phyloP scores from a whole-genome alignment of 805 yeast genomes.

The Ogataea pilisensis region DNA sequence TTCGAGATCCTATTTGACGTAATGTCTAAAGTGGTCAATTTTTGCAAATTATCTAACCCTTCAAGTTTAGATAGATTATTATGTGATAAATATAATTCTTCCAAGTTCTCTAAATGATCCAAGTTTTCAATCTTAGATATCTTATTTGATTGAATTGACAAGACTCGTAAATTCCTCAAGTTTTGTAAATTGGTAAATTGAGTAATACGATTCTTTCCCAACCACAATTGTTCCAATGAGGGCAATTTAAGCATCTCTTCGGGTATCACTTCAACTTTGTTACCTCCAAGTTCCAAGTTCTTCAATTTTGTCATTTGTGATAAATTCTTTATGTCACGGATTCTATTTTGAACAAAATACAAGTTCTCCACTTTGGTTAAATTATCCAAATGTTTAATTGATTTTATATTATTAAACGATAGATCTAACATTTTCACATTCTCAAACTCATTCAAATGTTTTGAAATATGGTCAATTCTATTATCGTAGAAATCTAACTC shows the following conservation, averaged over 20 bases:
- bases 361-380: conserved; percentile 60
- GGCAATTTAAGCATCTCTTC: conserved; percentile 53
- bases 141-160: conserved; percentile 86
- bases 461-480: conserved; percentile 79
- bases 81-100: conserved; percentile 85
- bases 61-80: conserved; percentile 74
- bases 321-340: conserved; percentile 65
- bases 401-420: conserved; percentile 84
- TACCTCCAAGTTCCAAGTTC: conserved; percentile 89
- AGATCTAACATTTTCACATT: conserved; percentile 66
- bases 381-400: conserved; percentile 71
- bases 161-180: conserved; percentile 60
- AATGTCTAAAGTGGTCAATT: conserved; percentile 72
- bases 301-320: conserved; percentile 51
- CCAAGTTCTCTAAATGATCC: conserved; percentile 64
- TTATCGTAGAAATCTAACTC: conserved; percentile 92
- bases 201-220: conserved; percentile 80
- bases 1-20: conserved; percentile 66
- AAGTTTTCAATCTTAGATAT: conserved; percentile 77
- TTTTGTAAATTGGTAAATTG: conserved; percentile 58
- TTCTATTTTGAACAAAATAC: conserved; percentile 86
- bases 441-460: conserved; percentile 55
- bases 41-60: conserved; percentile 66
- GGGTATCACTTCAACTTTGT: conserved; percentile 53
- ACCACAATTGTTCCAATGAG: conserved; percentile 75